Evolutionary conservation across 2,329 filamentous ascomycete genomes (phyloP).

Genomic region (Chaetothyriales sp.): DNA sequence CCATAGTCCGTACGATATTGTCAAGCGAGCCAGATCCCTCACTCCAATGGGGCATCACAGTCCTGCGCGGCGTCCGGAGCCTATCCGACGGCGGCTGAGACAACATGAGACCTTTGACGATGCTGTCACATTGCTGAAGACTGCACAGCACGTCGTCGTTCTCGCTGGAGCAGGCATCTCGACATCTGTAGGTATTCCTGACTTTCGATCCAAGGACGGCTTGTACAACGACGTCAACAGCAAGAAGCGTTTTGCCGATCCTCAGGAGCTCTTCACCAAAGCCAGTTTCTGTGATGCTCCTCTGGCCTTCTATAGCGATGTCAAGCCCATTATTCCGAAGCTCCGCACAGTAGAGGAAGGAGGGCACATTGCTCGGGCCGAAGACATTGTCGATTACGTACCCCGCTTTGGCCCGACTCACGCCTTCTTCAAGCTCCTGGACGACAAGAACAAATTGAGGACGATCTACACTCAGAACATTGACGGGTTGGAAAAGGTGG

Average conservation of each 20-base stretch:
- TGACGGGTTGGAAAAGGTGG: slow-evolving; percentile 82
- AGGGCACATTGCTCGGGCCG: background rate
- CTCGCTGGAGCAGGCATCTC: slow-evolving; percentile 94
- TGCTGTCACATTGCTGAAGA: slow-evolving; percentile 61
- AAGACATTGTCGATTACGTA: slow-evolving; percentile 1
- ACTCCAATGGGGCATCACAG: background rate
- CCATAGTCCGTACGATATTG: background rate
- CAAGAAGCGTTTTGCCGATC: slow-evolving; percentile 64
- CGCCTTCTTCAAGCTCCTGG: slow-evolving; percentile 78
- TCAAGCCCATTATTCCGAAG: slow-evolving; percentile 3
- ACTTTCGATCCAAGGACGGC: slow-evolving; percentile 87
- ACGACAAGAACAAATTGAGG: slow-evolving; percentile 75
- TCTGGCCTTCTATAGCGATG: slow-evolving; percentile 58
- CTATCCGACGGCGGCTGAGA: slow-evolving; percentile 12
- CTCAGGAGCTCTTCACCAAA: slow-evolving; percentile 93
- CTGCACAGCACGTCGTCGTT: slow-evolving; percentile 73
- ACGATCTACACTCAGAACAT: slow-evolving; percentile 99
- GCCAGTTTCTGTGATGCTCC: slow-evolving; percentile 74
- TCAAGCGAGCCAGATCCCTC: background rate
- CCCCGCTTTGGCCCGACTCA: slow-evolving; percentile 82
- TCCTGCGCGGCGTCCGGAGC: background rate
- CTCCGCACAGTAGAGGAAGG: background rate
- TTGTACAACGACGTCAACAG: slow-evolving; percentile 41
- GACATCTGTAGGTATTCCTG: slow-evolving; percentile 89
- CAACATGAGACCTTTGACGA: slow-evolving; percentile 80